Evolutionary conservation across 140 eudicot genomes (phyloP), one percentile per base, ranked within the genome.

Genomic region (Cichorium intybus): DNA sequence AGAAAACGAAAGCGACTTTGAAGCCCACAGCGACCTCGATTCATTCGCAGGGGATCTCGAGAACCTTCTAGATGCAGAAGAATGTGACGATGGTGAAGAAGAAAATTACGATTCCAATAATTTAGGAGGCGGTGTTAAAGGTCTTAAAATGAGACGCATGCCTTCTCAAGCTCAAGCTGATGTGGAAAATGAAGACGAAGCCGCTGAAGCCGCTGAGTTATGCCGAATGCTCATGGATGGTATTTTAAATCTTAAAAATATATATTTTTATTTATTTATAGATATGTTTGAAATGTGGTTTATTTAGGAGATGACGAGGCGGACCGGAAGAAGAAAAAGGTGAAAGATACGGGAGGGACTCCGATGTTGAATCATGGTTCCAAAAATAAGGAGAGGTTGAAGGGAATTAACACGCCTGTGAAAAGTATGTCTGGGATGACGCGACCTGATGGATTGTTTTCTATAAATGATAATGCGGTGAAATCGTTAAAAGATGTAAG

Each of bases 211-310:
- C 10, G 97, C 95, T 11, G 99, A 93, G 66, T 78, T 93, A 45
- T 84, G 99, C 83, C 75, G 87, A 75, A 85, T 88, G 87, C 95
- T 88, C 41, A 85, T 93, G 97, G 99, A 93, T 58, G 99, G 99
- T 88, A 93, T 12, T n/a, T n/a, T n/a, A n/a, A n/a, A 52, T 43
- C 28, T 24, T 62, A 14, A 15, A 47, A n/a, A n/a, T n/a, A n/a
- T n/a, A n/a, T n/a, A n/a, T n/a, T 14, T 64, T 31, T 50, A 22
- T 24, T 23, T 62, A 23, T 10, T 43, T 39, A 29, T 54, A 51
- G 21, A 10, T 50, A 7, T 62, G 51, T 24, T 33, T 22, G 28
- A 28, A 12, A 33, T 18, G n/a, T 52, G 54, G 16, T 60, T 47
- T 60, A 45, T 73, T 59, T 39, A 77, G 79, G 75, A 84, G 99